Base-by-base conservation (phyloP, 352 stramenopile species). In the Globisporangium paroecandrum region DNA sequence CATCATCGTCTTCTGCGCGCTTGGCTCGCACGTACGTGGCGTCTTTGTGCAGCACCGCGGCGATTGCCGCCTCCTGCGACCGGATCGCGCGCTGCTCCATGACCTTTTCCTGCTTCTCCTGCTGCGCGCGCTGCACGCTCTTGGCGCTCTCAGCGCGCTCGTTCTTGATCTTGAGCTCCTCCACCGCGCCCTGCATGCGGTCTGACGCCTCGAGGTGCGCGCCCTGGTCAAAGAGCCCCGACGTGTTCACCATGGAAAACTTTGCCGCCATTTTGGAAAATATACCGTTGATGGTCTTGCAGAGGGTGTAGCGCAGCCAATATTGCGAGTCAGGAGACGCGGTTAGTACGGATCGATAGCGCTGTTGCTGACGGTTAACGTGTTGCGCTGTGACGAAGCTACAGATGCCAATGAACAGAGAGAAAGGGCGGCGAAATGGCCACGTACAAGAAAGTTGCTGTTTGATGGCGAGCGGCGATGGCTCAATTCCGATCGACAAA, bases 231-330 rank as follows among this genome's bases (percentile, higher is more conserved):
- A 94, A 94, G 15, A 93, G 77, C 47, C 83, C 82, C 2, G 82
- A 89, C 4, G 77, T 86, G 66, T 87, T 89, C 56, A 74, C 85
- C 85, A 93, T 93, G 38, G 81, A 89, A 57, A 94, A 94, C 64
- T 94, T 94, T 43, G 80, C 73, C 65, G 83, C 82, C 86, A 94
- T 94, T 3, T 55, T 77, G 7, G 43, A 53, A 49, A 10, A 9
- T 54, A 9, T 54, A 36, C 22, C 24, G 27, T 38, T 53, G 36
- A 10, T 46, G 38, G 38, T 54, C 24, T 43, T 57, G 59, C 41
- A 43, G 4, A 12, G 15, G 25, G 25, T 8, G 27, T 46, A 46
- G 15, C 55, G 3, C 29, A 46, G 18, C 7, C 29, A 25, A 38
- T 43, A 43, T 29, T 60, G 29, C 1, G 55, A 43, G 5, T 25